Base-by-base conservation (phyloP, 1,139 yeast species). In the Pichia sp. region DNA sequence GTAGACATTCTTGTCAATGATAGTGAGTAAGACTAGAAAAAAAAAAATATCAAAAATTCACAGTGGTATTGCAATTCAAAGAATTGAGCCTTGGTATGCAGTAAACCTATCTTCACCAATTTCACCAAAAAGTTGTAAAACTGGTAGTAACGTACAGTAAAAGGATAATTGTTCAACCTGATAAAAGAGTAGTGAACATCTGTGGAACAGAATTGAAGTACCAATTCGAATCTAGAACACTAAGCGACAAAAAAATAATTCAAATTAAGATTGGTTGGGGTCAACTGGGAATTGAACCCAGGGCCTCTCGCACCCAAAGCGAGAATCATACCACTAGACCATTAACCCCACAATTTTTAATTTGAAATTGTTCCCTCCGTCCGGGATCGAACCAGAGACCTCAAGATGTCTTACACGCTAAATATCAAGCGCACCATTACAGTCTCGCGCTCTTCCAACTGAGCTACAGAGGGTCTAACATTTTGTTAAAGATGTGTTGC, bases 311-410 rank as follows among this genome's bases (percentile, higher is more conserved):
- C 63, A 58, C 69, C 70, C 72, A 67, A 67, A 67, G 70, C 71
- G 68, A 63, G 72, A 67, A 67, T 67, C 71, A 67, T 66, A 67
- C 72, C 72, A 67, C 70, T 68, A 45, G 51, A 44, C 49, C 50
- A 42, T 44, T 35, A 28, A 44, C 41, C 43, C 43, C 12, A 19
- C n/a, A 17, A 10, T 9, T 9, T 17, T 17, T 17, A 18, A 5
- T 2, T n/a, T 17, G 20, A 4, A 28, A 31, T 19, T 15, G 6
- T 21, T 43, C 46, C 46, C 46, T 43, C 42, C 44, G 25, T 34
- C 46, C 46, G 46, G 46, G 46, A 43, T 43, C 46, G 46, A 43
- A 43, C 46, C 46, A 41, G 46, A 34, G 46, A 43, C 47, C 47
- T 42, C 43, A 44, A 38, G 46, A 43, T 43, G 42, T 43, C 46